Base-by-base conservation (phyloP, 805 yeast species). In the Candida nemodendra region DNA sequence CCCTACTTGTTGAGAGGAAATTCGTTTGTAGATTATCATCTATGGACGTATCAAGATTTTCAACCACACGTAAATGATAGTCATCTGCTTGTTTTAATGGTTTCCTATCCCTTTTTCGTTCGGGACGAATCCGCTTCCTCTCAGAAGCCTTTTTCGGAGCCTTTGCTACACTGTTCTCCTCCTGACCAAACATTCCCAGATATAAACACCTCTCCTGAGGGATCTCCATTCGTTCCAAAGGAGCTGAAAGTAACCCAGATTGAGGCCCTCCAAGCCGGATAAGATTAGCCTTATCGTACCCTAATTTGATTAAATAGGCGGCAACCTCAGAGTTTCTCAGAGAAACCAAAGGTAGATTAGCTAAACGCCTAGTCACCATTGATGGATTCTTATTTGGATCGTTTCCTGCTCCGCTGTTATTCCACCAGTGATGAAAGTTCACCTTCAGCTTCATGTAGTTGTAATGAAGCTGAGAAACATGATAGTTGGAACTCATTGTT, bases 351-450 rank as follows among this genome's bases (percentile, higher is more conserved):
- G 61, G 60, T 12, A 51, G 13, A 27, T 47, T 47, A 34, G 46
- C 56, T 18, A 52, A 44, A 26, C 54, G 50, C 41, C 60, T 38
- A 9, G 57, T 53, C 9, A 58, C 29, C 30, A 57, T 43, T n/a
- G 30, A 18, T 3, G 53, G 50, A 31, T 55, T 44, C 11, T 43
- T 46, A 26, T 46, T 41, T 5, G 57, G 57, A 29, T 52, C 44
- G 16, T 48, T 48, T 2, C 36, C 32, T 13, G 47, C 44, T n/a
- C 47, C 40, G 13, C 44, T 32, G 33, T 37, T 47, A 32, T 51
- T 51, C 59, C 57, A 51, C 59, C 62, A 58, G 14, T 53, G 55
- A 33, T 51, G 44, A 30, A 59, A 38, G 30, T 48, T 50, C 15
- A 61, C 35, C 34, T 47, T 48, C 32, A 45, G 34, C 38, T 44